Conservation (phyloP, 1,284 basidiomycete species). For the Ganoderma sp. region DNA sequence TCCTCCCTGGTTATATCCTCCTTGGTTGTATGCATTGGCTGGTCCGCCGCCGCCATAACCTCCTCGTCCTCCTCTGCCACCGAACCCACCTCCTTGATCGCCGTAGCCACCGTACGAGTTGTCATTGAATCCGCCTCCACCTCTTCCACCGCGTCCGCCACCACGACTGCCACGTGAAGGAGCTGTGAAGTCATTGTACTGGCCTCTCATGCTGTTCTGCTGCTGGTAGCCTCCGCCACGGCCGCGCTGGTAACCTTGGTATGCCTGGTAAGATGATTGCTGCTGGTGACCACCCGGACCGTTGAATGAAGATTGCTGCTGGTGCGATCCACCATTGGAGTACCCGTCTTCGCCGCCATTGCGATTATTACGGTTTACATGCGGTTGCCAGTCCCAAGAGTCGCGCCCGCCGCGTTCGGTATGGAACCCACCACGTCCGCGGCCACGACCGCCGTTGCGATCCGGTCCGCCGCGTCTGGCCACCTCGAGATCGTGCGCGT, state of each 20-base stretch:
- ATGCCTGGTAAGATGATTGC: slow-evolving; percentile 27
- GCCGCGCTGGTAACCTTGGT: slow-evolving; percentile 27
- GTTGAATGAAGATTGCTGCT: slow-evolving; percentile 25
- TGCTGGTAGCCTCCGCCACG: slow-evolving; percentile 28
- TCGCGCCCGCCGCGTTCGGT: slow-evolving; percentile 27
- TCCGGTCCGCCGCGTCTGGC: slow-evolving; percentile 51
- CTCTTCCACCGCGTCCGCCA: slow-evolving; percentile 24
- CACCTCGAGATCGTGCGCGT: slow-evolving; percentile 75
- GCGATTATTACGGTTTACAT: slow-evolving; percentile 30
- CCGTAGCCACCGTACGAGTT: slow-evolving; percentile 24
- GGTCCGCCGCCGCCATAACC: slow-evolving; percentile 34
- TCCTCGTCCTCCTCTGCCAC: slow-evolving; percentile 30
- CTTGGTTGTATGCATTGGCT: slow-evolving; percentile 24
- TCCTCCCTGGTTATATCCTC: slow-evolving; percentile 42
- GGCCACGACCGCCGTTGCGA: slow-evolving; percentile 43
- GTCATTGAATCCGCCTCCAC: slow-evolving; percentile 14
- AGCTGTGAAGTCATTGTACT: slow-evolving; percentile 31
- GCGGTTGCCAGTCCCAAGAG: slow-evolving; percentile 24
- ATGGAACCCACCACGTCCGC: slow-evolving; percentile 40
- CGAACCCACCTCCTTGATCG: slow-evolving; percentile 36
- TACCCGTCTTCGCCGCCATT: slow-evolving; percentile 30
- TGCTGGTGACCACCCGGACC: slow-evolving; percentile 18
- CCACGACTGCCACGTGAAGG: slow-evolving; percentile 28
- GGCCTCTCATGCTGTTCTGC: slow-evolving; percentile 13
- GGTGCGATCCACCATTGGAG: slow-evolving; percentile 25